Conservation (phyloP, 1,139 yeast species). For the Saccharomyces pastorianus region DNA sequence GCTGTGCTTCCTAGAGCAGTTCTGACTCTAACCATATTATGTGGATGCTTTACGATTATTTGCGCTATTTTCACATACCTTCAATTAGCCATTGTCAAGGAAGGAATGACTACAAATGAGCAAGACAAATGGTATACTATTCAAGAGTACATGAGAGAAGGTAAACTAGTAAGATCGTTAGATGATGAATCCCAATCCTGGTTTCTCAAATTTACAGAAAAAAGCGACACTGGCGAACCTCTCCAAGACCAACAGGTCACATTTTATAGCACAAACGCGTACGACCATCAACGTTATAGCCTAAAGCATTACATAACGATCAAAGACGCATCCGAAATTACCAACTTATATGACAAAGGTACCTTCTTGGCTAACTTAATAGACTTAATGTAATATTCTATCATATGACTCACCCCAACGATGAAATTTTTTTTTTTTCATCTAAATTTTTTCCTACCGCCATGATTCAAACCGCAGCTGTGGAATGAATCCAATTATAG, state of each 20-base stretch:
- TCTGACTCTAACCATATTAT: constrained; percentile 33
- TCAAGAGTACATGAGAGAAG: constrained; percentile 49
- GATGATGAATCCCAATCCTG: constrained; percentile 4
- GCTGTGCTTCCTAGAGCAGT: constrained; percentile 9
- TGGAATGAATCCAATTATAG: neutral
- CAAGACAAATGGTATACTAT: constrained; percentile 74
- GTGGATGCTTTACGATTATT: constrained; percentile 46
- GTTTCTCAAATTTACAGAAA: neutral
- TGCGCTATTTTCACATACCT: constrained; percentile 50
- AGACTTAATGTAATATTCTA: constrained; percentile 6
- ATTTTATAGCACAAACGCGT: constrained; percentile 28
- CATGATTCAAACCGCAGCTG: neutral
- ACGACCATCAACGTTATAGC: constrained; percentile 19
- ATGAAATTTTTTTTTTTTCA: neutral
- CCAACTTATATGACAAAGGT: constrained; percentile 24
- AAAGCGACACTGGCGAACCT: constrained; percentile 2
- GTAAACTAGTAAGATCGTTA: constrained; percentile 29
- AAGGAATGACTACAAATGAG: constrained; percentile 92
- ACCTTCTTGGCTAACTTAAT: constrained; percentile 16
- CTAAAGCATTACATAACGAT: constrained; percentile 12
- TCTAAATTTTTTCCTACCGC: neutral
- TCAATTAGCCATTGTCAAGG: constrained; percentile 54
- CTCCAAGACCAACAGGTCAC: neutral
- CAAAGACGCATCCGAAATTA: constrained; percentile 13
- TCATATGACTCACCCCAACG: neutral